Percentiles rank a stretch among this genome's conserved stretches.
These are phyloP conservation scores for Hylodesmum podocarpum DNA, from an alignment of 306 rosid genomes.

Conservation along the genomic window DNA sequence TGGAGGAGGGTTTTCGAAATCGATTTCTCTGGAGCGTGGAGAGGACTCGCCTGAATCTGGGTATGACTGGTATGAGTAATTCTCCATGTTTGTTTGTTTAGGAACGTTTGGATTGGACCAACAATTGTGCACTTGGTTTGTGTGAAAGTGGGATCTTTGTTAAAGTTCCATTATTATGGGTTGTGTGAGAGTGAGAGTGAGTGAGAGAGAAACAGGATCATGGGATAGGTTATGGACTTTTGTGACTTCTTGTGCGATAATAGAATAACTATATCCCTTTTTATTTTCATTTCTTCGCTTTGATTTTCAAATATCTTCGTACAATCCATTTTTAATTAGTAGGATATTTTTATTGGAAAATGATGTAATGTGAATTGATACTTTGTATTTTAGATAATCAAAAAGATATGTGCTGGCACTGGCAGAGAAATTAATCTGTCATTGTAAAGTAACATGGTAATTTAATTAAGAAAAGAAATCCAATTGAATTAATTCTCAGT, in stretches of 20 bases:
- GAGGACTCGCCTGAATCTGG: constrained; percentile 91
- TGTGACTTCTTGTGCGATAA: too few relatives aligned
- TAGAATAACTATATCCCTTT: too few relatives aligned
- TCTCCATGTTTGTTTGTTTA: constrained; percentile 59
- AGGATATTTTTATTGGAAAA: too few relatives aligned
- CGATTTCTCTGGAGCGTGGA: constrained; percentile 84
- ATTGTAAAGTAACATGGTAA: too few relatives aligned
- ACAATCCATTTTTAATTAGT: too few relatives aligned
- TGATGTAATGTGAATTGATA: too few relatives aligned
- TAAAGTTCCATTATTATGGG: background rate
- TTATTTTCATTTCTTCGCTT: too few relatives aligned
- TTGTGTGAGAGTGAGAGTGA: too few relatives aligned
- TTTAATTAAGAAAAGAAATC: background rate
- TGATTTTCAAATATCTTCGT: too few relatives aligned
- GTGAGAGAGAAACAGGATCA: background rate
- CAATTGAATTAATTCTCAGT: background rate
- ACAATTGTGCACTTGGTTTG: too few relatives aligned
- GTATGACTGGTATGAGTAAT: constrained; percentile 64
- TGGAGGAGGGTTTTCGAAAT: constrained; percentile 81
- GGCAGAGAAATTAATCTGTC: background rate
- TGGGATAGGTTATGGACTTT: background rate
- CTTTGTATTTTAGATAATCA: too few relatives aligned
- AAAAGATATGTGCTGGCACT: too few relatives aligned
- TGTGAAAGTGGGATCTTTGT: background rate
- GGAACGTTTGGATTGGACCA: background rate